Base-by-base conservation (phyloP, 441 rosid species). In the Arabidopsis lyrata region DNA sequence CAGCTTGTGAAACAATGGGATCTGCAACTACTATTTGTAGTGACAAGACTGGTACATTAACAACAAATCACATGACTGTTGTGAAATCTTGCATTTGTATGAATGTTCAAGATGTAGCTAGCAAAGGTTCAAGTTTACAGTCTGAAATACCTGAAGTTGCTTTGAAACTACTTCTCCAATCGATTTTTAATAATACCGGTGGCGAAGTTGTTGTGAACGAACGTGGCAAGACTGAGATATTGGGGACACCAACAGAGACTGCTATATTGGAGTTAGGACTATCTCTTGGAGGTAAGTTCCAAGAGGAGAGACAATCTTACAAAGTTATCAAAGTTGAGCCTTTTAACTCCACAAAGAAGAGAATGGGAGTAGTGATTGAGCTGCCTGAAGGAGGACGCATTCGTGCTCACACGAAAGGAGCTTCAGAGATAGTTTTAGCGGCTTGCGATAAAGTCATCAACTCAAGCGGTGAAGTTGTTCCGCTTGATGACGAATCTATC, bases 1-100 rank as follows among this genome's bases (percentile, higher is more conserved):
- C 90, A 15, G 92, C 92, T 58, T 88, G 92, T 73, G 92, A 88
- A 77, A 88, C 92, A 36, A 88, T 88, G 93, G 93, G 93, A 24
- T 88, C 93, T 16, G 90, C 89, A 54, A 86, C 93, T 34, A 82
- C 78, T 62, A 88, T 86, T 49, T 88, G 93, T 11, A 88, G 93
- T 35, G 93, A 88, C 70, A 88, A 88, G 61, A 88, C 91, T 6
- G 93, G 93, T 32, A 88, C 93, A 2, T 82, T 88, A 32, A 88
- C 93, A 14, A 88, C 91, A 9, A 88, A 88, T 70, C 93, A 75
- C 63, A 88, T 88, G 93, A 86, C 93, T 2, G 89, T 88, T 3
- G 91, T 86, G 71, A 88, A 86, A 55, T 84, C 93, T 20, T 88
- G 89, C 79, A 81, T 88, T 62, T 86, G 89, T 72, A 80, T 84